Evolutionary conservation across 179 eudicot genomes (phyloP).

Genomic region (Kewa caespitosa): DNA sequence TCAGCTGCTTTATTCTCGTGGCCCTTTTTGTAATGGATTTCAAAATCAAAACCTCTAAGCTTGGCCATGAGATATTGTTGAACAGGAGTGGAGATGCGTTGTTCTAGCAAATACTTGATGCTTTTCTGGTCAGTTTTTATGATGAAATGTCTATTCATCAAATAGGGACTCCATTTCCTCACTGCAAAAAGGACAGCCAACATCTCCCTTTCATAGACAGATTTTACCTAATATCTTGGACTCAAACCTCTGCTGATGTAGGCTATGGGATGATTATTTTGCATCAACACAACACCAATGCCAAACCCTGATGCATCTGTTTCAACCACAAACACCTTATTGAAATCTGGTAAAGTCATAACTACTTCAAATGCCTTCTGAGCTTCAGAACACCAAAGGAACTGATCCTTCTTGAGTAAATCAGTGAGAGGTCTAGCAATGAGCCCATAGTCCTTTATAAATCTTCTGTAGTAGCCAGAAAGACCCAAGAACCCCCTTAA

Average conservation of each 20-base stretch:
- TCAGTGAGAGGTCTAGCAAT: neutral
- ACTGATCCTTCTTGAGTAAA: neutral
- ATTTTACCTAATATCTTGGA: neutral
- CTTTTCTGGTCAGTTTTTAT: neutral
- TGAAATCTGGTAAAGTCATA: neutral
- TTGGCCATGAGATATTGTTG: neutral
- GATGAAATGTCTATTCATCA: neutral
- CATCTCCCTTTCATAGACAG: neutral
- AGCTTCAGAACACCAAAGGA: neutral
- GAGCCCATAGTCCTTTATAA: neutral
- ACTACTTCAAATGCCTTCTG: neutral
- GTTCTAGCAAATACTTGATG: neutral
- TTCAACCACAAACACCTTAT: neutral
- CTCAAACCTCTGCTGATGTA: neutral
- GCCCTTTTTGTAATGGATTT: slow-evolving; percentile 1
- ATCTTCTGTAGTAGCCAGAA: no score
- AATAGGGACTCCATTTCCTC: neutral
- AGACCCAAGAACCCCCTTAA: neutral
- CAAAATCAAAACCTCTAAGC: neutral
- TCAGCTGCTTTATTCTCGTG: slow-evolving; percentile 1
- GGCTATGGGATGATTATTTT: neutral
- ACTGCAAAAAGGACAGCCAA: neutral
- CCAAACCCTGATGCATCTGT: neutral
- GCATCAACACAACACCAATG: neutral
- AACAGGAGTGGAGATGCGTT: neutral